Evolutionary conservation across 768 basidiomycete genomes (phyloP).

Genomic region (Collybia nuda): DNA sequence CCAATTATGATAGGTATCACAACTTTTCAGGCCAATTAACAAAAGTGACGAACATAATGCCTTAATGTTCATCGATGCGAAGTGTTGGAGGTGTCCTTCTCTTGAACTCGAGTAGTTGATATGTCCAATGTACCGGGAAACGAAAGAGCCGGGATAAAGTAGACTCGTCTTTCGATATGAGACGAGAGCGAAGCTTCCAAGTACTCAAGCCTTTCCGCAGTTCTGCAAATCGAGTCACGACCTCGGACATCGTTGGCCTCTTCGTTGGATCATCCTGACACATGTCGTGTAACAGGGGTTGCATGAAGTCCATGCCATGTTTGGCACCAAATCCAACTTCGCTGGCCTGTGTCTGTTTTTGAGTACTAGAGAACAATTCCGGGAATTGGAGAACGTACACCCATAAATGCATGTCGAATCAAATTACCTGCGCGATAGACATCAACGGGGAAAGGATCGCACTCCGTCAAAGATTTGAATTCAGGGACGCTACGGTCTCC

Average conservation of each 20-base stretch:
- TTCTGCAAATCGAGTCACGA: conserved; percentile 26
- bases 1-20: too few relatives aligned
- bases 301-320: conserved; percentile 28
- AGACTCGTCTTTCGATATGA: background rate
- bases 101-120: background rate
- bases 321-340: background rate
- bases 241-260: conserved; percentile 38
- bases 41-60: too few relatives aligned
- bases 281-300: conserved; percentile 33
- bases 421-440: conserved; percentile 30
- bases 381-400: conserved; percentile 13
- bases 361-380: background rate
- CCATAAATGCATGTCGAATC: conserved; percentile 21
- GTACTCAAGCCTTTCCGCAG: conserved; percentile 5
- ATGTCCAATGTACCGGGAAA: conserved; percentile 2
- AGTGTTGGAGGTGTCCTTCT: too few relatives aligned
- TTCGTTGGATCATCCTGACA: conserved; percentile 29
- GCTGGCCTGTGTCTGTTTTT: background rate
- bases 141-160: background rate
- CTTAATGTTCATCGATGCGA: too few relatives aligned
- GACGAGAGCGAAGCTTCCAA: conserved; percentile 2
- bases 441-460: conserved; percentile 28
- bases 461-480: conserved; percentile 15
- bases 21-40: too few relatives aligned
- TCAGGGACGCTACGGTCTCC: conserved; percentile 33